Evolutionary conservation across 768 basidiomycete species (phyloP).

Genomic region (Coprinopsis strossmayeri): DNA sequence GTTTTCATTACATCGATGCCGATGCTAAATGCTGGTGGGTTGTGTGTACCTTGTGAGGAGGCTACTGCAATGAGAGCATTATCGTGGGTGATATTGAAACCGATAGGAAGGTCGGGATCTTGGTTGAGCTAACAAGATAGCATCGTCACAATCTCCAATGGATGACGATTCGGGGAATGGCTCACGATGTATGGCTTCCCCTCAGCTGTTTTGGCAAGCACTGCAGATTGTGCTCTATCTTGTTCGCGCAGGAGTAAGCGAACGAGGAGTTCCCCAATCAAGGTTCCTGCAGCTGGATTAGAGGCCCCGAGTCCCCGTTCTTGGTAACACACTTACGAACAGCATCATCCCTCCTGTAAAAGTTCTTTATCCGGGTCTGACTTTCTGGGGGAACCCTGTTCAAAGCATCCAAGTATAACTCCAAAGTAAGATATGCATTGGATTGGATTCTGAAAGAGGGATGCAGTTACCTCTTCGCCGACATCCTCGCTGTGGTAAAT

Average conservation of each 20-base stretch:
- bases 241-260: slow-evolving; percentile 55
- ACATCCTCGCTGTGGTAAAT: slow-evolving; percentile 34
- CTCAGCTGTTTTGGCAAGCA: slow-evolving; percentile 48
- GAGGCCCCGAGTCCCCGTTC: not conserved
- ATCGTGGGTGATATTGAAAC: slow-evolving; percentile 81
- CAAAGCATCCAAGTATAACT: slow-evolving; percentile 64
- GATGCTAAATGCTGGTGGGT: slow-evolving; percentile 50
- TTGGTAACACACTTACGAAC: slow-evolving; percentile 45
- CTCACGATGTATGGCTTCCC: slow-evolving; percentile 77
- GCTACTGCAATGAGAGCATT: slow-evolving; percentile 67
- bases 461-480: slow-evolving; percentile 31
- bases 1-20: slow-evolving; percentile 84
- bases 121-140: slow-evolving; percentile 3
- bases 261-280: slow-evolving; percentile 72
- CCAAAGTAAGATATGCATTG: slow-evolving; percentile 8
- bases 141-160: not conserved
- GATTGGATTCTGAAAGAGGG: slow-evolving; percentile 1
- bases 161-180: slow-evolving; percentile 9
- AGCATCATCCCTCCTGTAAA: slow-evolving; percentile 67
- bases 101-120: slow-evolving; percentile 35
- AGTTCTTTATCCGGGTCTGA: slow-evolving; percentile 51
- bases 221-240: slow-evolving; percentile 43
- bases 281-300: slow-evolving; percentile 50
- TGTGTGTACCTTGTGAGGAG: slow-evolving; percentile 35
- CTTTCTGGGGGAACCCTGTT: slow-evolving; percentile 51